Evolutionary conservation across 805 yeast species (phyloP).

Genomic region (Metahyphopichia silvanorum): DNA sequence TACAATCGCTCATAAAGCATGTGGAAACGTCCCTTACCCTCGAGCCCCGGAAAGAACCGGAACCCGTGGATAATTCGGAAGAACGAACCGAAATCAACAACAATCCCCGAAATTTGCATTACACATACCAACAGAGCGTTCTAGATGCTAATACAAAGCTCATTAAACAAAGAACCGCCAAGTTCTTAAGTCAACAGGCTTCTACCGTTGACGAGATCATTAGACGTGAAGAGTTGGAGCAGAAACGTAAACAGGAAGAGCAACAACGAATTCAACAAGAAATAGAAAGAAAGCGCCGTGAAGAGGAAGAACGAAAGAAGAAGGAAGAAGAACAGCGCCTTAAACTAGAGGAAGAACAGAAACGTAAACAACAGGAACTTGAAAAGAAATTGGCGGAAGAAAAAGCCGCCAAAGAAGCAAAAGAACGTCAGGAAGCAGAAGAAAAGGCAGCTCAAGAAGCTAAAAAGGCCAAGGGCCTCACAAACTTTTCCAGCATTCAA

Average conservation of each 20-base stretch:
- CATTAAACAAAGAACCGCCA: too few relatives aligned
- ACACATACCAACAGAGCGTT: too few relatives aligned
- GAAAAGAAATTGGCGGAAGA: slow-evolving; percentile 15
- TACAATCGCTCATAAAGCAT: too few relatives aligned
- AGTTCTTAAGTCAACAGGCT: too few relatives aligned
- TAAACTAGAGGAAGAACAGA: slow-evolving; percentile 4
- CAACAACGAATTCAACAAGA: slow-evolving; percentile 5
- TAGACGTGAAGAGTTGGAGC: slow-evolving; percentile 14
- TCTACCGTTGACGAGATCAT: slow-evolving; percentile 14
- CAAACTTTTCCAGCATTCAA: slow-evolving; percentile 37
- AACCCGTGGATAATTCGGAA: too few relatives aligned
- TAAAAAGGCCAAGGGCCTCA: slow-evolving; percentile 25
- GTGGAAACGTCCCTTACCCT: too few relatives aligned
- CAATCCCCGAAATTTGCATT: too few relatives aligned
- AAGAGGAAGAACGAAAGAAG: slow-evolving; percentile 1
- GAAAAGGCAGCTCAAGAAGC: slow-evolving; percentile 8
- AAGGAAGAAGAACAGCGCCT: slow-evolving; percentile 19
- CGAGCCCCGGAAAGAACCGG: too few relatives aligned
- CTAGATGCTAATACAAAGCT: too few relatives aligned
- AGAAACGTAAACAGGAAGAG: slow-evolving; percentile 19
- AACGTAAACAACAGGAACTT: slow-evolving; percentile 6
- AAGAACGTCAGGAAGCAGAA: slow-evolving; percentile 12
- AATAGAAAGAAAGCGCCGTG: slow-evolving; percentile 1
- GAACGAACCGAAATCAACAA: too few relatives aligned
- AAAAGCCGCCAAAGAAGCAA: slow-evolving; percentile 14